Percentiles rank a stretch among this genome's conserved stretches.
Evolutionary conservation across 179 eudicot species (phyloP).

Genomic region (Amaranthus tricolor): DNA sequence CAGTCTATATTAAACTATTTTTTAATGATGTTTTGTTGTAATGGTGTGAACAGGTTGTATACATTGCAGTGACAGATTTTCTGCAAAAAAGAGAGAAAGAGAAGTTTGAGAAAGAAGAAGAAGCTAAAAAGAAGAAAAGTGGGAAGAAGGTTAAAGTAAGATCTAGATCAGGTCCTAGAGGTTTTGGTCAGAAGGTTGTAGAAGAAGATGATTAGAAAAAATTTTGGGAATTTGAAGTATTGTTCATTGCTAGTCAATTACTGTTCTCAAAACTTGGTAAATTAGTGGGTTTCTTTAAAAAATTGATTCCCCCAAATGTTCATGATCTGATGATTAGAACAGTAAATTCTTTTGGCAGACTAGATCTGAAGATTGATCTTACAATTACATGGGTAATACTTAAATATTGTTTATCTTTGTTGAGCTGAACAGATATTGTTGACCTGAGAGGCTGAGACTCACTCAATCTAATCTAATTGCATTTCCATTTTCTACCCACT

Average conservation of each 20-base stretch:
- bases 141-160: constrained; percentile 50
- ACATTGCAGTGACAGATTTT: constrained; percentile 83
- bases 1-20: neutral
- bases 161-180: constrained; percentile 75
- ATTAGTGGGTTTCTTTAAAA: neutral
- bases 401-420: too few relatives aligned
- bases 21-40: neutral
- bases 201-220: constrained; percentile 34
- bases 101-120: constrained; percentile 77
- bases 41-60: constrained; percentile 51
- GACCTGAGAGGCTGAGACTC: too few relatives aligned
- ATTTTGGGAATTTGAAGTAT: neutral
- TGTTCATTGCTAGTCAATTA: neutral
- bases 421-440: too few relatives aligned
- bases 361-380: too few relatives aligned
- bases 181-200: constrained; percentile 76
- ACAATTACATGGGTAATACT: too few relatives aligned
- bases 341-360: too few relatives aligned
- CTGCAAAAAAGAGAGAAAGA: constrained; percentile 87
- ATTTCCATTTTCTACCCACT: too few relatives aligned
- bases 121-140: constrained; percentile 50
- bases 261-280: neutral
- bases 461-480: too few relatives aligned
- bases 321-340: too few relatives aligned
- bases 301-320: too few relatives aligned